Evolutionary conservation across 768 basidiomycete species (phyloP).

Genomic region (Amanita fuliginea): DNA sequence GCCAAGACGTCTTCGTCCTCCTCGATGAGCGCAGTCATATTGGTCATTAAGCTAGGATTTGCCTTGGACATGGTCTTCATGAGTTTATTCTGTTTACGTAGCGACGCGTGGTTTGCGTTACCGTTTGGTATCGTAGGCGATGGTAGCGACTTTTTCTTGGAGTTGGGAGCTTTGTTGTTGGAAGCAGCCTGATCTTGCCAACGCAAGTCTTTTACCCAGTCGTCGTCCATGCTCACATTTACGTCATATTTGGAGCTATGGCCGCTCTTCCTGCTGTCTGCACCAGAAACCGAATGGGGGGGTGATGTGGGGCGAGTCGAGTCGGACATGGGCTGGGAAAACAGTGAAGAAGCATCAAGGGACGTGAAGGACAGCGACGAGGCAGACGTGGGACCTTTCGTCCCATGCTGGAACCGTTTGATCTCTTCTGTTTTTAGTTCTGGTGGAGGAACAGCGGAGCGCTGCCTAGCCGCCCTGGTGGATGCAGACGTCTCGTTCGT

Average conservation of each 20-base stretch:
- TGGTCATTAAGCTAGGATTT: constrained; percentile 34
- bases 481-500: neutral
- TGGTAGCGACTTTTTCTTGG: constrained; percentile 2
- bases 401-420: neutral
- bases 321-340: constrained; percentile 25
- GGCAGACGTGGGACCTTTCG: constrained; percentile 16
- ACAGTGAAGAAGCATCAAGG: constrained; percentile 28
- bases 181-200: constrained; percentile 22
- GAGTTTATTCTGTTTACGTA: constrained; percentile 8
- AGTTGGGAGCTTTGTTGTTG: neutral
- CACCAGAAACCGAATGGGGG: constrained; percentile 19
- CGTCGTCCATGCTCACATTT: constrained; percentile 30
- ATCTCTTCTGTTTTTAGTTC: too few species aligned
- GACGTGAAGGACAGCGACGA: constrained; percentile 29
- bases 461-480: neutral
- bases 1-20: constrained; percentile 30
- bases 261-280: constrained; percentile 2
- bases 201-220: constrained; percentile 60
- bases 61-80: constrained; percentile 20
- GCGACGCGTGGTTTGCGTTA: constrained; percentile 5
- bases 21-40: constrained; percentile 42
- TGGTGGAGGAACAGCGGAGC: neutral
- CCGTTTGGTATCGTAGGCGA: constrained; percentile 6
- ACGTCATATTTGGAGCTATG: constrained; percentile 8
- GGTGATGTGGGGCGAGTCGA: constrained; percentile 27